phyloP scores from a whole-genome alignment of 1,284 basidiomycete genomes.

The Hymenochaete sp. region DNA sequence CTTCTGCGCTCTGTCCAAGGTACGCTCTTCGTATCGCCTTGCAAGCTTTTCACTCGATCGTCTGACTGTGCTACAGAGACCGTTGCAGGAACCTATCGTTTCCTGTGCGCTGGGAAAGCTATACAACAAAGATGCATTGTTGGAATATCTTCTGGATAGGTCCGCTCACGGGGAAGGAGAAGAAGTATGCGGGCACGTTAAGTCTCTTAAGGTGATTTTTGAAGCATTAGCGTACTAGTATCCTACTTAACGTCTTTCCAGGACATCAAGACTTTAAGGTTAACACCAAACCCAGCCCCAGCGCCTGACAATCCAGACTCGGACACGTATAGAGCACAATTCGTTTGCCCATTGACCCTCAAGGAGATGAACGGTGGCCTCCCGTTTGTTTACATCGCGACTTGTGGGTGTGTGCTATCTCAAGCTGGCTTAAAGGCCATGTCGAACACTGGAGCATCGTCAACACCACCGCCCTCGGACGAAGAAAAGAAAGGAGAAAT shows the following conservation, averaged over 20 bases:
- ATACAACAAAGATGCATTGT: conserved; percentile 88
- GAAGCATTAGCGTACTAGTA: background rate
- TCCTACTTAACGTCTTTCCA: conserved; percentile 26
- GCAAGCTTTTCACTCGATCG: background rate
- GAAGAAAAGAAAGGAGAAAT: conserved; percentile 20
- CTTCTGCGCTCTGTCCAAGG: conserved; percentile 89
- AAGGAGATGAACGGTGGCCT: conserved; percentile 91
- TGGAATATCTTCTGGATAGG: conserved; percentile 80
- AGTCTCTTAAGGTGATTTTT: conserved; percentile 74
- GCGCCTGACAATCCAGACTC: conserved; percentile 28
- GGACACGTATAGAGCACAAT: conserved; percentile 47
- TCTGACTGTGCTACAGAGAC: conserved; percentile 39
- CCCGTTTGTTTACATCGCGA: conserved; percentile 78
- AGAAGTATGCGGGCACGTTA: conserved; percentile 79
- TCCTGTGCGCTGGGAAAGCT: conserved; percentile 85
- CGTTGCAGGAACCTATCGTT: conserved; percentile 79
- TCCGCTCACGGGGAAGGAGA: conserved; percentile 74
- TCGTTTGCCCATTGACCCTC: conserved; percentile 82
- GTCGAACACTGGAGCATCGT: conserved; percentile 28
- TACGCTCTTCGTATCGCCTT: conserved; percentile 27
- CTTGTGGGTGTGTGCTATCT: conserved; percentile 86
- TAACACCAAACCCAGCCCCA: conserved; percentile 61
- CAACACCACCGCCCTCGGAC: conserved; percentile 29
- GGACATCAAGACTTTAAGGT: conserved; percentile 78
- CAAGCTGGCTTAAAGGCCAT: conserved; percentile 67